phyloP scores from a whole-genome alignment of 768 basidiomycete genomes.

The Suillus paluster region DNA sequence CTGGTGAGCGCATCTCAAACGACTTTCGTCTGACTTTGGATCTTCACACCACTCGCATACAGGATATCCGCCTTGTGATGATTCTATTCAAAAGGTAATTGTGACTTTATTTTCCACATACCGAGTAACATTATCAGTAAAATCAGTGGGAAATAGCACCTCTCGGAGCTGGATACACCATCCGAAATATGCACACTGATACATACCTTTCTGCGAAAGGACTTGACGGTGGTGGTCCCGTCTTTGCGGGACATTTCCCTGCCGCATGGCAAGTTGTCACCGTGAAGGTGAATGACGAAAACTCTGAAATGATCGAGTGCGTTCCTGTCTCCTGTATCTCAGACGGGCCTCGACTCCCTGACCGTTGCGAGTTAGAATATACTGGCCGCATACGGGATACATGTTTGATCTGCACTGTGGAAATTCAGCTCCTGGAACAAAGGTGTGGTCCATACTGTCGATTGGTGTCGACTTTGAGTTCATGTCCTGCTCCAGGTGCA shows the following conservation, averaged over 20 bases:
- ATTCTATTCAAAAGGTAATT: conserved; percentile 32
- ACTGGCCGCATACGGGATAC: conserved; percentile 33
- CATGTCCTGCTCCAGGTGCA: neutral
- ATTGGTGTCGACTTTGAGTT: neutral
- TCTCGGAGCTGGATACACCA: conserved; percentile 33
- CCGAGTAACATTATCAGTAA: neutral
- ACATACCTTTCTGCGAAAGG: conserved; percentile 30
- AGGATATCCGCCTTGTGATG: conserved; percentile 36
- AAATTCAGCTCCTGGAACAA: conserved; percentile 32
- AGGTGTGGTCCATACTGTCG: conserved; percentile 16
- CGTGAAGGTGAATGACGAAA: conserved; percentile 30
- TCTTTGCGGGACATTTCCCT: conserved; percentile 33
- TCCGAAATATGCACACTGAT: conserved; percentile 35
- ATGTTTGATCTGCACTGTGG: conserved; percentile 33
- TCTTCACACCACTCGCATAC: neutral
- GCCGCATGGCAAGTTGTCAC: conserved; percentile 32
- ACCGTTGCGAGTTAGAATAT: conserved; percentile 22
- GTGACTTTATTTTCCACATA: neutral
- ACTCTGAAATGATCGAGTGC: conserved; percentile 31
- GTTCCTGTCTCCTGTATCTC: neutral
- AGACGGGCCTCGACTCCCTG: neutral
- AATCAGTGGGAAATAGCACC: conserved; percentile 34
- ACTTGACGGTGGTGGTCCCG: neutral
- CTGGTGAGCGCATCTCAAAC: conserved; percentile 19
- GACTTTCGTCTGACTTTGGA: conserved; percentile 1